Base-by-base conservation (phyloP, 345 rosid species). In the Camelina hispida region DNA sequence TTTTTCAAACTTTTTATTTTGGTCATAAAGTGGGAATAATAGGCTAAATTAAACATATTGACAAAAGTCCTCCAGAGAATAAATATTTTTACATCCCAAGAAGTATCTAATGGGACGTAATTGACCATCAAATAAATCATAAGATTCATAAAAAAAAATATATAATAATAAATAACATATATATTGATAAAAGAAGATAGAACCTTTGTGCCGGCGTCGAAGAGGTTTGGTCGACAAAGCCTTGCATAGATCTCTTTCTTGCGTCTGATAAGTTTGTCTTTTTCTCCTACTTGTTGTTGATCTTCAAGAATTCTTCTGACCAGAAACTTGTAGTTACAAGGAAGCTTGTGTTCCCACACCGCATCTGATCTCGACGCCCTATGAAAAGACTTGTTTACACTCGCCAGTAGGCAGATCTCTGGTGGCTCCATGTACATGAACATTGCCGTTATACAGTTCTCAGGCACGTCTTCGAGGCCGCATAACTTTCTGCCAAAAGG, bases 271-370 rank as follows among this genome's bases (percentile, higher is more conserved):
- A 86, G 70, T 65, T 55, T 73, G 30, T 78, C 59, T n/a, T 64
- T 57, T 3, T 22, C 54, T 51, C 22, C 60, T 56, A 35, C 50
- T 42, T 30, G 25, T 44, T 73, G 48, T 30, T 77, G 76, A 77
- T 72, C 78, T 42, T 73, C 78, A 53, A 91, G 74, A 34, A 91
- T 74, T 70, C 86, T 83, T 38, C 59, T 6, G 12, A 85, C 86
- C 18, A 94, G 83, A 62, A 76, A 89, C 77, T 78, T 80, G 38
- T 94, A 94, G 62, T 89, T 94, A 15, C 83, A 66, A 12, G 98
- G 98, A 52, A 94, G 79, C 79, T 94, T 91, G 4, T 83, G 82
- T 74, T 86, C 97, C 98, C 97, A 94, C 13, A 94, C 84, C 35
- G 83, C 87, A 76, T 94, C 95, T 9, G 87, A 86, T 64, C 71